Conservation (phyloP, 1,284 basidiomycete genomes). For the Leccinum ponderosum region DNA sequence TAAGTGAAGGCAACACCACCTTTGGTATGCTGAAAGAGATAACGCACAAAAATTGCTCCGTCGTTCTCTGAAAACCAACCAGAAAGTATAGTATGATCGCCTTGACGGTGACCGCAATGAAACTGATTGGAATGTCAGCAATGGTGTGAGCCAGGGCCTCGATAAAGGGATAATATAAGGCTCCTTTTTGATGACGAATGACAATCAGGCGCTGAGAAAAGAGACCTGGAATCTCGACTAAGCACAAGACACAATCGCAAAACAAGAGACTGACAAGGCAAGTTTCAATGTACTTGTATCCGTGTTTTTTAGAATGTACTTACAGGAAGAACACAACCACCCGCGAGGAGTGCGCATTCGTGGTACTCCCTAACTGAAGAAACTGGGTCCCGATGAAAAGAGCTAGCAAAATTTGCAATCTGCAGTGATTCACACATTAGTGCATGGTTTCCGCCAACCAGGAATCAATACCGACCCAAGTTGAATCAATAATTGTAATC, state of each 20-base stretch:
- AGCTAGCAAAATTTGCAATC: constrained; percentile 55
- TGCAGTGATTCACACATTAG: neutral
- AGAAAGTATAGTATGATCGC: constrained; percentile 57
- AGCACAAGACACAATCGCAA: constrained; percentile 14
- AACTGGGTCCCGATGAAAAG: constrained; percentile 79
- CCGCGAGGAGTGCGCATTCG: constrained; percentile 75
- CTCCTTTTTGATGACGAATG: constrained; percentile 47
- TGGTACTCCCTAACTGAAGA: constrained; percentile 56
- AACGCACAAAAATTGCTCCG: constrained; percentile 42
- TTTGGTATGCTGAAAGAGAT: neutral
- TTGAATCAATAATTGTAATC: constrained; percentile 60
- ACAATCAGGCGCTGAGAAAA: constrained; percentile 59
- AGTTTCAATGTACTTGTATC: constrained; percentile 29
- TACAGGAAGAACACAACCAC: constrained; percentile 66
- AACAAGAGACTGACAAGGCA: constrained; percentile 22
- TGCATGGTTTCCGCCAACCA: neutral
- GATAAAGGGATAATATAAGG: constrained; percentile 53
- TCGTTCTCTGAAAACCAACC: constrained; percentile 43
- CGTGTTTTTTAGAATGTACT: constrained; percentile 40
- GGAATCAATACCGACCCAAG: constrained; percentile 29
- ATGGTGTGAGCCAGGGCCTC: constrained; percentile 58
- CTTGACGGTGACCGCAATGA: constrained; percentile 45
- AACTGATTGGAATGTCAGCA: constrained; percentile 58
- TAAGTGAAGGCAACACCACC: too few relatives aligned
- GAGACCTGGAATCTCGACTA: constrained; percentile 41